These are phyloP conservation scores for Fusarium scirpi DNA, from an alignment of 2,329 filamentous ascomycete species.

Conservation along the genomic window DNA sequence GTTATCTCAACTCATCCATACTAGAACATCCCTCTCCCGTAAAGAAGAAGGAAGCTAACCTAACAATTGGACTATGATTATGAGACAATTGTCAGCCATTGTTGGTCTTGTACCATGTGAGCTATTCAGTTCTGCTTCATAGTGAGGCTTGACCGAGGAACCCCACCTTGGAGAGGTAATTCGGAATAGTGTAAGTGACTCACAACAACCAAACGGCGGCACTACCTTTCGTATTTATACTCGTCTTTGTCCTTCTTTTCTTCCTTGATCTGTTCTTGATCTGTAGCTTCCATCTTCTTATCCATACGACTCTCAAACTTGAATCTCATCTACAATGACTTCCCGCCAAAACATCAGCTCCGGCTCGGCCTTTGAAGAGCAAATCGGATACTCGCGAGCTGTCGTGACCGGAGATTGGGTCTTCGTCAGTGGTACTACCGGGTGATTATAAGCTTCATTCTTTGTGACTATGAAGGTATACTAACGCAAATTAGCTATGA, in stretches of 20 bases:
- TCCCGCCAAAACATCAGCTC: slow-evolving; percentile 59
- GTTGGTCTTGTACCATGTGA: background rate
- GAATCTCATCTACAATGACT: slow-evolving; percentile 42
- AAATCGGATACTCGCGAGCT: slow-evolving; percentile 67
- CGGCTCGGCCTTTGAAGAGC: slow-evolving; percentile 63
- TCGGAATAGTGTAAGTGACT: slow-evolving; percentile 30
- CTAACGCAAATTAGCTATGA: slow-evolving; percentile 58
- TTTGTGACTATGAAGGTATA: background rate
- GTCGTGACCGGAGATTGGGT: slow-evolving; percentile 64
- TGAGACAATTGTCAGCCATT: background rate
- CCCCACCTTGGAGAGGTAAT: background rate
- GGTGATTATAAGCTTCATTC: slow-evolving; percentile 49
- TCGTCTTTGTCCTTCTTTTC: background rate
- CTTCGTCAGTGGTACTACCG: slow-evolving; percentile 67
- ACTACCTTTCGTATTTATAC: background rate
- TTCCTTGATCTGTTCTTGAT: rapidly evolving
- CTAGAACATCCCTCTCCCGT: too few species aligned
- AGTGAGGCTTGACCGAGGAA: background rate
- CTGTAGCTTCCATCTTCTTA: background rate
- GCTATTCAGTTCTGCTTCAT: background rate
- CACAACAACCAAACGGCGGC: background rate
- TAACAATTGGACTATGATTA: too few species aligned
- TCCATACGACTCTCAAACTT: background rate
- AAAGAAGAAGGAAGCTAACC: background rate
- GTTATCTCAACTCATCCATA: background rate